Evolutionary conservation across 306 rosid genomes (phyloP).

Genomic region (Dryas octopetala): DNA sequence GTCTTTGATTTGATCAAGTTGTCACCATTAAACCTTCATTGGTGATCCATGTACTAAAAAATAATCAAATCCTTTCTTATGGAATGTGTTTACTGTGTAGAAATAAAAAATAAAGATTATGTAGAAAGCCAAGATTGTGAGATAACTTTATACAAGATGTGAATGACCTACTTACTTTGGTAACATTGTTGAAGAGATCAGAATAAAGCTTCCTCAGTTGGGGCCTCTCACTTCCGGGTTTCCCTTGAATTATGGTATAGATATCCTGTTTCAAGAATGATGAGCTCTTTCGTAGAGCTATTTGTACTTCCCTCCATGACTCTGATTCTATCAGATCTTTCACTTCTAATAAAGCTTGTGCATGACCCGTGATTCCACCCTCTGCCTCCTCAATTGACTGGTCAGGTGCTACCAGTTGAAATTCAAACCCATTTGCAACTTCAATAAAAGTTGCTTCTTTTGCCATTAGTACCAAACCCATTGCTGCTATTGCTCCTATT

Average conservation of each 20-base stretch:
- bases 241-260: conserved; percentile 57
- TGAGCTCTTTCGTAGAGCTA: conserved; percentile 49
- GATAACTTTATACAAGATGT: too few species aligned
- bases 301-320: conserved; percentile 67
- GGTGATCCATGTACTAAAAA: not conserved
- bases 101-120: not conserved
- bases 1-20: too few species aligned
- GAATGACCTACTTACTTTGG: conserved; percentile 29
- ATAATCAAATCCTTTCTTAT: not conserved
- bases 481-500: conserved; percentile 23
- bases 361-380: conserved; percentile 40
- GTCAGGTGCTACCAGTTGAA: conserved; percentile 36
- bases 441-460: conserved; percentile 19
- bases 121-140: too few species aligned
- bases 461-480: conserved; percentile 14
- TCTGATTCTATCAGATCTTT: conserved; percentile 51
- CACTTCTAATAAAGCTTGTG: conserved; percentile 33
- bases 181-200: conserved; percentile 53
- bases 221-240: conserved; percentile 65
- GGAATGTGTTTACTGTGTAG: not conserved
- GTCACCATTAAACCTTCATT: not conserved
- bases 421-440: conserved; percentile 47
- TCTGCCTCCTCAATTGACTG: conserved; percentile 44
- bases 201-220: conserved; percentile 62
- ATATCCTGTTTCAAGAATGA: conserved; percentile 55